Percentiles rank a stretch among this genome's conserved stretches.
phyloP scores from a whole-genome alignment of 75 land plant species.

The Picea glauca region DNA sequence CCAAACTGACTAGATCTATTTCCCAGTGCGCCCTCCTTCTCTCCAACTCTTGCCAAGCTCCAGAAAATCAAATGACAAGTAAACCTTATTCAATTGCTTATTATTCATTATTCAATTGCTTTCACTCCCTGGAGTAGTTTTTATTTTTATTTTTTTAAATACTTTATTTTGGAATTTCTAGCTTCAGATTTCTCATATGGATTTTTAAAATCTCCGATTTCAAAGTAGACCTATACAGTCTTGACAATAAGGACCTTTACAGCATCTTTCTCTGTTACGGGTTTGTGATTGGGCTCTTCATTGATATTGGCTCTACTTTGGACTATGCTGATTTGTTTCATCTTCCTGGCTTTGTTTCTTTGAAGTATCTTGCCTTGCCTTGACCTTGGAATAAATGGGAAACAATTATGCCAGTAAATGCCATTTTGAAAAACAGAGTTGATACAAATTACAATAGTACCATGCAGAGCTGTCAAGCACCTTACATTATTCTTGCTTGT shows the following conservation, averaged over 20 bases:
- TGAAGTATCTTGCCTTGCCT: not conserved
- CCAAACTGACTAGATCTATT: no score
- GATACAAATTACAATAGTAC: not conserved
- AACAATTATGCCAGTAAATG: not conserved
- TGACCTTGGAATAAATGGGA: not conserved
- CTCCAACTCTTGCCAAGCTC: no score
- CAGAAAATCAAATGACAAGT: no score
- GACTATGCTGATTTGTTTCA: not conserved
- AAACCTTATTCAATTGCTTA: no score
- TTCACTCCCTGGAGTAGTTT: not conserved
- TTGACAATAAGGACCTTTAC: not conserved
- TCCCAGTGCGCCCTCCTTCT: no score
- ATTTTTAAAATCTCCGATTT: not conserved
- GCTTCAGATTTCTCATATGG: not conserved
- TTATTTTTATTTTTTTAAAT: not conserved
- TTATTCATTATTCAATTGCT: not conserved
- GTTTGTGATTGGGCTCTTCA: not conserved
- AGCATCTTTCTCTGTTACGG: not conserved
- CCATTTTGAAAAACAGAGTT: not conserved
- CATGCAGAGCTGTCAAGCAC: not conserved
- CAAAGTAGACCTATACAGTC: not conserved
- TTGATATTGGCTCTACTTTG: not conserved
- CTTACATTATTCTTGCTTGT: conserved; percentile 1
- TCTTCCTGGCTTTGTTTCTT: not conserved
- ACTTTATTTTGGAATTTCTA: not conserved